These are phyloP conservation scores for Eimeria mitis DNA, from an alignment of 169 alveolate species.

Conservation along the genomic window DNA sequence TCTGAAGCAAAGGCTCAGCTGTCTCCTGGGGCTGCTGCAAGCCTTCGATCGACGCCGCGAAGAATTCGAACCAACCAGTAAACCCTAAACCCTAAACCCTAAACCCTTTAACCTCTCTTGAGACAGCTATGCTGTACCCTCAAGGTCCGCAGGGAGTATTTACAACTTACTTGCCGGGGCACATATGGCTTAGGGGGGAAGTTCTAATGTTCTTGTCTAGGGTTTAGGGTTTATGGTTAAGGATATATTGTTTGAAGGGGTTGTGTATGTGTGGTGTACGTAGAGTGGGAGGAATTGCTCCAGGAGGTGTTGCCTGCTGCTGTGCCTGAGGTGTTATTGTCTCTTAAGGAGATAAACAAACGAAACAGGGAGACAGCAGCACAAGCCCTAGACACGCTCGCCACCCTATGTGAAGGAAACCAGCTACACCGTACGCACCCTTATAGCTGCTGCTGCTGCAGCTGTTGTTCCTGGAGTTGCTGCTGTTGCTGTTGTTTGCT, in stretches of 20 bases:
- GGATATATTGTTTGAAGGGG: neutral
- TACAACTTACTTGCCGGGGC: neutral
- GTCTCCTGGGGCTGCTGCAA: conserved; percentile 23
- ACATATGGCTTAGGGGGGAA: neutral
- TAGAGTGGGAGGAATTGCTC: conserved; percentile 21
- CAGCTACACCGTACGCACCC: neutral
- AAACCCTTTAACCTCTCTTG: neutral
- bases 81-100: conserved; percentile 15
- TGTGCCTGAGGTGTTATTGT: conserved; percentile 56
- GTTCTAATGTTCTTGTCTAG: neutral
- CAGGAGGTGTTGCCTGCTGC: conserved; percentile 32
- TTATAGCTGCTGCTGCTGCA: neutral
- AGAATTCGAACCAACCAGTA: neutral
- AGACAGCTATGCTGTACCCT: neutral
- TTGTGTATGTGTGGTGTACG: neutral
- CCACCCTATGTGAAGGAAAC: neutral
- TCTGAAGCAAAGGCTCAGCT: conserved; percentile 2
- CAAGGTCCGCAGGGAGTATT: neutral
- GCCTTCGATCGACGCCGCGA: conserved; percentile 5
- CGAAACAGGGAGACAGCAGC: conserved; percentile 30
- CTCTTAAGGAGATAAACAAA: conserved; percentile 9
- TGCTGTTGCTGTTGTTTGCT: neutral
- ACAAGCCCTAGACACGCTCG: neutral
- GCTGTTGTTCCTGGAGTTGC: neutral
- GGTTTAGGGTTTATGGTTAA: neutral